phyloP scores from a whole-genome alignment of 2,329 filamentous ascomycete species.

The Lecanicillium sp. region DNA sequence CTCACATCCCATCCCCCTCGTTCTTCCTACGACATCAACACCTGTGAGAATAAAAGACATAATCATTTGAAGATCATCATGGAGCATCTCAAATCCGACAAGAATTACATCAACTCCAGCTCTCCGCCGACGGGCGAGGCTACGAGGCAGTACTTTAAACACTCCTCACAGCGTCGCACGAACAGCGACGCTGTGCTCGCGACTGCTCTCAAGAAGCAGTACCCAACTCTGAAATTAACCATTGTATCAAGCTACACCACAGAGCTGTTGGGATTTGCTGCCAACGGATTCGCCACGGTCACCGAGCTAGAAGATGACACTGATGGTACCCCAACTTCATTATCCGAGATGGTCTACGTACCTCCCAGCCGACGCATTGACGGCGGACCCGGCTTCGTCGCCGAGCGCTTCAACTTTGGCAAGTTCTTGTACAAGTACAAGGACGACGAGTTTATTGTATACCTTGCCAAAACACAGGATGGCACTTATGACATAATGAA shows the following conservation, averaged over 20 bases:
- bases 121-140: conserved; percentile 1
- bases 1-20: not conserved
- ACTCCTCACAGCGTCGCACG: conserved; percentile 31
- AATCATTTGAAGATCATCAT: not conserved
- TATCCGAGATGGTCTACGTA: conserved; percentile 30
- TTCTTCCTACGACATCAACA: not conserved
- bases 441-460: conserved; percentile 34
- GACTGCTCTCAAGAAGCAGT: conserved; percentile 27
- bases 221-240: conserved; percentile 4
- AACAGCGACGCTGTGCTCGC: conserved; percentile 36
- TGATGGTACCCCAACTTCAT: conserved; percentile 23
- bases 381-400: conserved; percentile 27
- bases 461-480: conserved; percentile 33
- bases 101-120: not conserved
- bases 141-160: conserved; percentile 21
- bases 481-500: conserved; percentile 16
- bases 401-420: conserved; percentile 24
- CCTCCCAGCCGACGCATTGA: conserved; percentile 33
- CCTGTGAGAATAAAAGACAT: not conserved
- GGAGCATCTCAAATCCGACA: not conserved
- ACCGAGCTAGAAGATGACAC: conserved; percentile 19
- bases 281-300: conserved; percentile 28
- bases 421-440: conserved; percentile 36
- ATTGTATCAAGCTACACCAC: conserved; percentile 13
- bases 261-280: conserved; percentile 35